These are phyloP conservation scores for Lactarius vividus DNA, from an alignment of 768 basidiomycete species.

Conservation along the genomic window DNA sequence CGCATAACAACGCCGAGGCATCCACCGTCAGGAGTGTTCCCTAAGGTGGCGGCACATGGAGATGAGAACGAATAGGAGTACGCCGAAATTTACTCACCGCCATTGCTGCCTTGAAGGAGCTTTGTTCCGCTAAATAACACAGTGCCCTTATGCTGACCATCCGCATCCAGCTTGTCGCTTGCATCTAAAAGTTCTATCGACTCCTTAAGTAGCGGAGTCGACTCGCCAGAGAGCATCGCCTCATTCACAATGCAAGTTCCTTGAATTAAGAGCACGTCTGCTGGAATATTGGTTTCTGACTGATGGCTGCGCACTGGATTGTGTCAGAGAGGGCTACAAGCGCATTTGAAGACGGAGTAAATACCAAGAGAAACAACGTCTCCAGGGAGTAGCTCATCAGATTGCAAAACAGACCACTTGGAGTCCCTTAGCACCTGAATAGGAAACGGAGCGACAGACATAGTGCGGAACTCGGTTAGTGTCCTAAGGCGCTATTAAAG, in stretches of 20 bases:
- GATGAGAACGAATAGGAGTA: conserved; percentile 12
- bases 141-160: conserved; percentile 80
- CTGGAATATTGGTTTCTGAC: conserved; percentile 86
- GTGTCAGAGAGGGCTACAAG: conserved; percentile 7
- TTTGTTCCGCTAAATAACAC: conserved; percentile 98
- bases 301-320: conserved; percentile 53
- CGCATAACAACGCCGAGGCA: conserved; percentile 90
- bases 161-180: conserved; percentile 76
- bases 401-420: conserved; percentile 78
- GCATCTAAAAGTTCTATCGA: conserved; percentile 83
- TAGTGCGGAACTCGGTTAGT: conserved; percentile 92
- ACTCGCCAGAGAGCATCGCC: conserved; percentile 98
- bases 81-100: conserved; percentile 37
- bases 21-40: conserved; percentile 84
- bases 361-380: conserved; percentile 81
- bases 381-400: conserved; percentile 86
- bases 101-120: conserved; percentile 76
- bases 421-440: conserved; percentile 78
- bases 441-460: conserved; percentile 89
- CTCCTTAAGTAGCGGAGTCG: conserved; percentile 94
- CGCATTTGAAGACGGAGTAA: conserved; percentile 34
- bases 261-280: conserved; percentile 87
- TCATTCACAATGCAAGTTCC: conserved; percentile 98
- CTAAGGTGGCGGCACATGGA: conserved; percentile 29
- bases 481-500: conserved; percentile 78